Percentiles rank a stretch among this genome's conserved stretches.
Evolutionary conservation across 345 rosid species (phyloP).

Genomic region (Xanthoceras sorbifolium): DNA sequence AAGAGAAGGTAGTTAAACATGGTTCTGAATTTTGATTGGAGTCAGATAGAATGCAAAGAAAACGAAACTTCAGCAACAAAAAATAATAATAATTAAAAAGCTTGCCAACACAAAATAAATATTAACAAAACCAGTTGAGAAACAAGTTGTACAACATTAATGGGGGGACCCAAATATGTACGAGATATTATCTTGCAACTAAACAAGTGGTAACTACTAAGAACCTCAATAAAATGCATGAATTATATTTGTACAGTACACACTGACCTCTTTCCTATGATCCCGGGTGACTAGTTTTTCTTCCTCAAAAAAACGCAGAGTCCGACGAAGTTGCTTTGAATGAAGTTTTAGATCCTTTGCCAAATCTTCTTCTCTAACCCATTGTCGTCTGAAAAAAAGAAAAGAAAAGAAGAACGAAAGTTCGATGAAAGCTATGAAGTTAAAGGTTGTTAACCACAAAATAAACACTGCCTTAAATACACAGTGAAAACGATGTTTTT

Average conservation of each 20-base stretch:
- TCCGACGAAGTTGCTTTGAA: conserved; percentile 78
- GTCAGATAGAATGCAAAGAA: neutral
- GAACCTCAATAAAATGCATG: neutral
- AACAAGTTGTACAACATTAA: neutral
- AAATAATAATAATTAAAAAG: neutral
- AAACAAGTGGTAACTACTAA: neutral
- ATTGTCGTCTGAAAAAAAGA: conserved; percentile 59
- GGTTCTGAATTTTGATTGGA: neutral
- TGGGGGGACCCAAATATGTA: neutral
- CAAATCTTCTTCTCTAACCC: conserved; percentile 97
- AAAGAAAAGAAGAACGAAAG: conserved; percentile 1
- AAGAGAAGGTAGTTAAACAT: neutral
- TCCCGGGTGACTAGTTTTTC: conserved; percentile 75
- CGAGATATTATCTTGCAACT: neutral
- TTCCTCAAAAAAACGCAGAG: conserved; percentile 70
- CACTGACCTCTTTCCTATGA: conserved; percentile 78
- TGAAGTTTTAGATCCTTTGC: conserved; percentile 84
- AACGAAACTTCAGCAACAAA: neutral
- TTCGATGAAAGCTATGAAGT: neutral
- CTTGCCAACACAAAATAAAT: neutral
- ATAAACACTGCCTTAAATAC: neutral
- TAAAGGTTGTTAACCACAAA: neutral
- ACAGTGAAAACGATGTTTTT: neutral
- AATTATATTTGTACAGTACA: neutral
- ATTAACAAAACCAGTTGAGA: neutral